Percentiles rank a stretch among this genome's conserved stretches.
Conservation (phyloP, 2,329 filamentous ascomycete species). For the Ciborinia camelliae region DNA sequence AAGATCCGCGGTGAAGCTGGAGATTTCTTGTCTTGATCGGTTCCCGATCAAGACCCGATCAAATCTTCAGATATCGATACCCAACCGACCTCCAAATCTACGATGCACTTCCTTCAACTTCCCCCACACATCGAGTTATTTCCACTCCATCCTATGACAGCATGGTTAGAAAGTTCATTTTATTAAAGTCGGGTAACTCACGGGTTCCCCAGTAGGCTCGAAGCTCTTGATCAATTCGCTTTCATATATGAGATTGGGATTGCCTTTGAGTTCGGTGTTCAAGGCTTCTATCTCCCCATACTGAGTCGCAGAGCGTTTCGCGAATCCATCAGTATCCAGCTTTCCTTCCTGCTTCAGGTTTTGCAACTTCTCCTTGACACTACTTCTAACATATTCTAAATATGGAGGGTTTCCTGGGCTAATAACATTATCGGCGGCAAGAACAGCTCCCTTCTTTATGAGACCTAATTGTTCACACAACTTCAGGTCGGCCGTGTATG, state of each 20-base stretch:
- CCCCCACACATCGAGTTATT: constrained; percentile 14
- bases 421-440: constrained; percentile 69
- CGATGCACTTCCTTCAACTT: not conserved
- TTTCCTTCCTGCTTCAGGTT: constrained; percentile 45
- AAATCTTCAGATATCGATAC: not conserved
- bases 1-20: not conserved
- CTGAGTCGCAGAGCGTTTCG: constrained; percentile 25
- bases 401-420: constrained; percentile 70
- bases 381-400: constrained; percentile 65
- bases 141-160: constrained; percentile 11
- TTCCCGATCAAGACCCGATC: not conserved
- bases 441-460: constrained; percentile 57
- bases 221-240: constrained; percentile 62
- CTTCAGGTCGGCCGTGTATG: constrained; percentile 71
- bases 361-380: constrained; percentile 57
- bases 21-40: not conserved
- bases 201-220: constrained; percentile 64
- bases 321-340: constrained; percentile 40
- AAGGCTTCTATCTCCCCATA: constrained; percentile 42
- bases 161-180: not conserved
- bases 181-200: constrained; percentile 41
- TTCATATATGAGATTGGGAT: constrained; percentile 64
- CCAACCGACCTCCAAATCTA: not conserved
- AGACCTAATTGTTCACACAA: constrained; percentile 69
- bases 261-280: constrained; percentile 45